Percentiles rank a stretch among this genome's conserved stretches.
Conservation (phyloP, 345 rosid genomes). For the Acer saccharum region DNA sequence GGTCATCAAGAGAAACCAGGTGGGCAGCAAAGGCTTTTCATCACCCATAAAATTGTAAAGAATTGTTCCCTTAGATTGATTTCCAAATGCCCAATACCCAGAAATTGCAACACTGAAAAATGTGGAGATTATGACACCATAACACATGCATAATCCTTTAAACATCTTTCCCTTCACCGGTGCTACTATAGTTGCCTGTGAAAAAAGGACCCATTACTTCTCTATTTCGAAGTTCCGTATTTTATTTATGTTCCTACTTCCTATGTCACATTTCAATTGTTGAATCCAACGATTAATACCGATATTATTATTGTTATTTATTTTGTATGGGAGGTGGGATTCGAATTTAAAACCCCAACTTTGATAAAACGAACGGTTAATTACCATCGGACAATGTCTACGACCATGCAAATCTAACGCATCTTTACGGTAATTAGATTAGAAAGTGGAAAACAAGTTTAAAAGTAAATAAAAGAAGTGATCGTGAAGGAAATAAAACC, state of each 20-base stretch:
- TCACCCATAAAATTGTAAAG: constrained; percentile 46
- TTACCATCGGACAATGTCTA: no score
- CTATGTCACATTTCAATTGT: background rate
- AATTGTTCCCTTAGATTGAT: constrained; percentile 29
- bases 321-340: no score
- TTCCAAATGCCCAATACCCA: constrained; percentile 68
- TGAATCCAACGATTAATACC: background rate
- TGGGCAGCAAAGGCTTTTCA: constrained; percentile 45
- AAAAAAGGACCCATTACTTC: background rate
- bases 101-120: constrained; percentile 50
- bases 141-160: constrained; percentile 57
- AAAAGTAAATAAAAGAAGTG: background rate
- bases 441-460: no score
- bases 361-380: no score
- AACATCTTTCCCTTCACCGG: constrained; percentile 69
- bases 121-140: constrained; percentile 36
- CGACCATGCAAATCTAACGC: no score
- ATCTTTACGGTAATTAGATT: no score
- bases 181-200: constrained; percentile 57
- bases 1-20: constrained; percentile 46
- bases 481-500: constrained; percentile 21
- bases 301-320: no score
- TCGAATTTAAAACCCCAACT: no score
- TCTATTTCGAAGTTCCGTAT: background rate
- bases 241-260: no score